These are phyloP conservation scores for Plasmodium billcollinsi DNA, from an alignment of 169 alveolate species.

Conservation along the genomic window DNA sequence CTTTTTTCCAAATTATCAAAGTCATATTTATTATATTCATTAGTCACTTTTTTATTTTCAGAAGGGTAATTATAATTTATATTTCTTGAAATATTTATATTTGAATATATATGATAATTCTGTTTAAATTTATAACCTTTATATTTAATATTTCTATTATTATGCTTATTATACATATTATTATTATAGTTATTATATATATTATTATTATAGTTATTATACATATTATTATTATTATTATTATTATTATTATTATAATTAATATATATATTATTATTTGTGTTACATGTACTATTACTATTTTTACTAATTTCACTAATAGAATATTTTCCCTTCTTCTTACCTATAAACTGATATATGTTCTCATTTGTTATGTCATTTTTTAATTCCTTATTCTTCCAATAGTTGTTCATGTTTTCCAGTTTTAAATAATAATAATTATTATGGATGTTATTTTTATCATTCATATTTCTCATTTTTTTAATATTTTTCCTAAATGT, in stretches of 20 bases:
- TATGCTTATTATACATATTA: not conserved
- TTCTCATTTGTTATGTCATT: slow-evolving; percentile 9
- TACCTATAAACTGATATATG: not conserved
- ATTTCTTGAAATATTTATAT: not conserved
- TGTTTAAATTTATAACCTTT: not conserved
- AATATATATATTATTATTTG: not conserved
- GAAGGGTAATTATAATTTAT: not conserved
- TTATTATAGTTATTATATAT: too few species aligned
- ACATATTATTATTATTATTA: too few species aligned
- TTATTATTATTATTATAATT: not conserved
- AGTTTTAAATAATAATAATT: slow-evolving; percentile 2
- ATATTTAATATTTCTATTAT: not conserved
- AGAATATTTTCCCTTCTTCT: not conserved
- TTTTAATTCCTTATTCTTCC: too few species aligned
- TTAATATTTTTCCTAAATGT: slow-evolving; percentile 2
- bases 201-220: too few species aligned
- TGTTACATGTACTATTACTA: slow-evolving; percentile 1
- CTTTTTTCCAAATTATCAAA: slow-evolving; percentile 23
- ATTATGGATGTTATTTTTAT: slow-evolving; percentile 15
- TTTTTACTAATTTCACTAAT: slow-evolving; percentile 10
- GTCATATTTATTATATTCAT: not conserved
- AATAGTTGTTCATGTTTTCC: not conserved
- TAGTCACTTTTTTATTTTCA: not conserved
- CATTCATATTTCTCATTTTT: slow-evolving; percentile 54
- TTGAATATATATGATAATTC: not conserved